A percentile compares a stretch with the other conserved stretches of the same genome.
phyloP scores from a whole-genome alignment of 2,329 filamentous ascomycete genomes.

The Scedosporium aurantiacum region DNA sequence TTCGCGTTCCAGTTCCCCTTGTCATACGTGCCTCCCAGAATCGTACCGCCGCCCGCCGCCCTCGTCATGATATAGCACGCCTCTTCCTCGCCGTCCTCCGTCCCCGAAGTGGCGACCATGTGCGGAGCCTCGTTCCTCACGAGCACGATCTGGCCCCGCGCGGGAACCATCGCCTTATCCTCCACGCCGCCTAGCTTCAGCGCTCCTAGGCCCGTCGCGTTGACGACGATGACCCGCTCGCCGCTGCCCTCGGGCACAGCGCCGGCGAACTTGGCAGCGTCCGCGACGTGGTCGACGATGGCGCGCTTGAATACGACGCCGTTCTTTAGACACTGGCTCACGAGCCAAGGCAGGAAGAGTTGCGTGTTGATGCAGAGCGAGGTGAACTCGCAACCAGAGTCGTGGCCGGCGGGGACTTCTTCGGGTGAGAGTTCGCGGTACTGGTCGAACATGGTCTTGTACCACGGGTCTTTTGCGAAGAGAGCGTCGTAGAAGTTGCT shows the following conservation, averaged over 20 bases:
- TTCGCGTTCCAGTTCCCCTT: conserved; percentile 68
- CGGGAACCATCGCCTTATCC: conserved; percentile 63
- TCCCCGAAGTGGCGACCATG: conserved; percentile 62
- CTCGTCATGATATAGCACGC: conserved; percentile 73
- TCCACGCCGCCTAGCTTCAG: conserved; percentile 69
- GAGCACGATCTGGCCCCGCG: conserved; percentile 72
- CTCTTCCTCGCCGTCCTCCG: conserved; percentile 63
- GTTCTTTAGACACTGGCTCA: conserved; percentile 64
- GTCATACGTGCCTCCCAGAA: conserved; percentile 79
- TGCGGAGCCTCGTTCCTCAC: conserved; percentile 66
- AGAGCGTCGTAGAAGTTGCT: conserved; percentile 54
- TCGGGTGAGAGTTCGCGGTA: conserved; percentile 49
- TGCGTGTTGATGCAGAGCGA: conserved; percentile 88
- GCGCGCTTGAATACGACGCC: conserved; percentile 59
- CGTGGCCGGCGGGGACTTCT: conserved; percentile 52
- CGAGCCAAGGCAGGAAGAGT: conserved; percentile 77
- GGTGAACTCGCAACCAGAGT: conserved; percentile 65
- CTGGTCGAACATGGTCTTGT: conserved; percentile 58
- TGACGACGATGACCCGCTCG: conserved; percentile 61
- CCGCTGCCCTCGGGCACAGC: conserved; percentile 34
- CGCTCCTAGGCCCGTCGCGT: conserved; percentile 73
- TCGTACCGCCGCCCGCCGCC: conserved; percentile 67
- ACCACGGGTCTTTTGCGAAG: conserved; percentile 59
- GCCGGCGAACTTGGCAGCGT: conserved; percentile 45
- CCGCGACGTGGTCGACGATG: conserved; percentile 56